Evolutionary conservation across 1,139 yeast genomes (phyloP).

Genomic region (Yamadazyma membranifaciens): DNA sequence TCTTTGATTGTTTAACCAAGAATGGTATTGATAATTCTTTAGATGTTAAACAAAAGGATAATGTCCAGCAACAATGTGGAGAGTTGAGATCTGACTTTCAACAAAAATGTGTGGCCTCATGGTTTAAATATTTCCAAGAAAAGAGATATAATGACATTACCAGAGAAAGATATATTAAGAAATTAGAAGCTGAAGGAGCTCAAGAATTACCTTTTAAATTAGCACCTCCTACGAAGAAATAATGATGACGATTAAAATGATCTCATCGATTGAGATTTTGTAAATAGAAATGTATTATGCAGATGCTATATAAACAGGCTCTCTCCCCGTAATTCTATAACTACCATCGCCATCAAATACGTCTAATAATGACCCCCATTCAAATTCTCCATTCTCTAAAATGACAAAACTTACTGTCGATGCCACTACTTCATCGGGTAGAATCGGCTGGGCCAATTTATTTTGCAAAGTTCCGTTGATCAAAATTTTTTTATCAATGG

Average conservation of each 20-base stretch:
- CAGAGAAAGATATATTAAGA: conserved; percentile 41
- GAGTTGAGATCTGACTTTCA: conserved; percentile 32
- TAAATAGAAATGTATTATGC: conserved; percentile 10
- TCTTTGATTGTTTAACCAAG: conserved; percentile 39
- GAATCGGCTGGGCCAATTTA: conserved; percentile 45
- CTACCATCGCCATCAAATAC: conserved; percentile 23
- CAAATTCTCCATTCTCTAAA: conserved; percentile 70
- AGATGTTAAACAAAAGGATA: conserved; percentile 33
- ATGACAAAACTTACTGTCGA: conserved; percentile 56
- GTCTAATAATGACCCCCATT: conserved; percentile 75
- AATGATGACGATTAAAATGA: conserved; percentile 8
- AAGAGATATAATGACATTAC: conserved; percentile 44
- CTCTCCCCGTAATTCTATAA: conserved; percentile 24
- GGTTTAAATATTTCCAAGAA: conserved; percentile 49
- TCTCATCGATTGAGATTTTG: not conserved
- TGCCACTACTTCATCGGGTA: conserved; percentile 19
- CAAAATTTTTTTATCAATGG: conserved; percentile 52
- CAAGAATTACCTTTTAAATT: conserved; percentile 47
- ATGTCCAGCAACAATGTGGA: conserved; percentile 39
- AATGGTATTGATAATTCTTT: conserved; percentile 46
- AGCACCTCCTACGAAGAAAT: conserved; percentile 20
- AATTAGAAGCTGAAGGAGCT: conserved; percentile 48
- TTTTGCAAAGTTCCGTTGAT: conserved; percentile 67
- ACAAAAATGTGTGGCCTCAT: conserved; percentile 42
- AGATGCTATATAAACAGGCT: conserved; percentile 35